Conservation (phyloP, 768 basidiomycete species). For the Phlebiopsis flavidoalba region DNA sequence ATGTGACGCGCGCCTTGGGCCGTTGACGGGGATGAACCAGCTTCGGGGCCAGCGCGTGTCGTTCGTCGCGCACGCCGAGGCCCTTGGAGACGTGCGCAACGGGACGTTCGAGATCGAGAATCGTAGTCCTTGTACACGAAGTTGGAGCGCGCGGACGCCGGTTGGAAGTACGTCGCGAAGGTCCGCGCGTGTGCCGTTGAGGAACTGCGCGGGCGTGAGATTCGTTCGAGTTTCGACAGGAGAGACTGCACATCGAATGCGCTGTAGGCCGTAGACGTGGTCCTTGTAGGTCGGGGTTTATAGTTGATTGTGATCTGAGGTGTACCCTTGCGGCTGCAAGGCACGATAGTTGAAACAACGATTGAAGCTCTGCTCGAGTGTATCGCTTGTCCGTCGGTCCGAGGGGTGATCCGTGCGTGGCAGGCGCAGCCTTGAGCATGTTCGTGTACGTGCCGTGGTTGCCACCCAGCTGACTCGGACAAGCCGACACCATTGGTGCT, state of each 20-base stretch:
- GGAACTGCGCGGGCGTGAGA: slow-evolving; percentile 17
- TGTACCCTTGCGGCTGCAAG: slow-evolving; percentile 46
- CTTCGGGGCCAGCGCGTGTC: slow-evolving; percentile 51
- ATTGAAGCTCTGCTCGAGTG: slow-evolving; percentile 43
- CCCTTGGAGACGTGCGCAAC: slow-evolving; percentile 51
- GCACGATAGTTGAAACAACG: slow-evolving; percentile 39
- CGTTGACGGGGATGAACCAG: slow-evolving; percentile 51
- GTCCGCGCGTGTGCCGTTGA: slow-evolving; percentile 40
- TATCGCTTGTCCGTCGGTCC: slow-evolving; percentile 55
- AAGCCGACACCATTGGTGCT: slow-evolving; percentile 43
- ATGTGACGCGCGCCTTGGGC: slow-evolving; percentile 56
- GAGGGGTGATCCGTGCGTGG: slow-evolving; percentile 56
- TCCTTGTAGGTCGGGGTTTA: slow-evolving; percentile 52
- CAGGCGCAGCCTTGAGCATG: slow-evolving; percentile 43
- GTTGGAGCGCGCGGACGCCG: slow-evolving; percentile 48
- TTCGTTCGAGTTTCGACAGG: not conserved
- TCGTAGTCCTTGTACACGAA: slow-evolving; percentile 45
- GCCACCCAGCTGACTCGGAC: slow-evolving; percentile 49
- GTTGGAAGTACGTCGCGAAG: slow-evolving; percentile 55
- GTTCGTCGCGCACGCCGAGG: slow-evolving; percentile 57
- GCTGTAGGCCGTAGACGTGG: slow-evolving; percentile 54
- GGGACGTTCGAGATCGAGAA: slow-evolving; percentile 44
- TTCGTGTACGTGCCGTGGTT: slow-evolving; percentile 47
- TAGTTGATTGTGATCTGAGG: slow-evolving; percentile 50
- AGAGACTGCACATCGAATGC: slow-evolving; percentile 27